Base-by-base conservation (phyloP, 345 rosid species). In the Dimocarpus longan region DNA sequence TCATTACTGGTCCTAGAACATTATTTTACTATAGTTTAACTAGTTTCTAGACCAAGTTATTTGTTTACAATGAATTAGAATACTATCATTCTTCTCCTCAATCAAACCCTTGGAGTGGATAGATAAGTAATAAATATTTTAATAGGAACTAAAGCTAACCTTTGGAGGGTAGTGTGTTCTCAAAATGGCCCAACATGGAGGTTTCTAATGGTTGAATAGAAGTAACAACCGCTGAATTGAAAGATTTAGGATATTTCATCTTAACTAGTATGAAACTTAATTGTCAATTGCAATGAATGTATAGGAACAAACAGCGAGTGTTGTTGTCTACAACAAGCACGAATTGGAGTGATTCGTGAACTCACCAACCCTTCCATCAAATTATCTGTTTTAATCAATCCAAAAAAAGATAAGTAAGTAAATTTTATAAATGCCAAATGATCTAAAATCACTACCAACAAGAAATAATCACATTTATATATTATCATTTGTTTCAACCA, bases 351-450 rank as follows among this genome's bases (percentile, higher is more conserved):
- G 71, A 82, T 77, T 73, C n/a, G 28, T 26, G 86, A 83, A 78
- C 81, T 80, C 73, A 68, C 63, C 84, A 94, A 82, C 21, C 86
- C 89, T 77, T 94, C 97, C 97, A 94, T 91, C 46, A 83, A 86
- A 80, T 43, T 70, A 77, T 76, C 81, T 84, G 82, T 77, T 80
- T 76, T 60, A 63, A 75, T 75, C 52, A 78, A 62, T 74, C 65
- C 74, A 73, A 26, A 26, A 37, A 13, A 48, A 0, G 26, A 48
- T 16, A 15, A 44, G 16, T 10, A 43, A 50, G 7, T 18, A 68
- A 68, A 42, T 68, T 15, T 40, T 68, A 52, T n/a, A 42, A n/a
- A 40, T 42, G 16, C 26, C 21, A 40, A 1, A 68, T 10, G 28
- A 42, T 68, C 26, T 67, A 40, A 1, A 13, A 3, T 50, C 26